Conservation (phyloP, 2,329 filamentous ascomycete species). For the Venturia effusa region DNA sequence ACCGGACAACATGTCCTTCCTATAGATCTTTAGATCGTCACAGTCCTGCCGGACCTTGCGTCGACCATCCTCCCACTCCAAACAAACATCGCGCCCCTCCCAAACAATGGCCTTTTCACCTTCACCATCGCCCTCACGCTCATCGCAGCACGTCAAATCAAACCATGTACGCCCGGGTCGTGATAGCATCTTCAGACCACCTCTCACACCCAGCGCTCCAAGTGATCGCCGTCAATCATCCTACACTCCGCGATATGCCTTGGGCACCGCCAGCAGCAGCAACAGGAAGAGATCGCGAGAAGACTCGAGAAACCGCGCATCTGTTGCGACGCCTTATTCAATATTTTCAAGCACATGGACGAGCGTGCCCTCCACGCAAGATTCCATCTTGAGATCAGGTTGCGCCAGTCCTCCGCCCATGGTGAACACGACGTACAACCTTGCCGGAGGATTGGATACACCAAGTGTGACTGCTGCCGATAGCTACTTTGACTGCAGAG, state of each 20-base stretch:
- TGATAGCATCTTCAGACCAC: background rate
- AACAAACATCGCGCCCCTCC: background rate
- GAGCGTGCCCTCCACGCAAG: background rate
- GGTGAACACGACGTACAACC: conserved; percentile 13
- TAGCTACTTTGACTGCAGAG: background rate
- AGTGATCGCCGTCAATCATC: conserved; percentile 1
- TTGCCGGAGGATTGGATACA: conserved; percentile 13
- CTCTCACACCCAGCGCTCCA: background rate
- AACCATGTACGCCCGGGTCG: background rate
- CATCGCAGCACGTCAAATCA: background rate
- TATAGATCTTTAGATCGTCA: background rate
- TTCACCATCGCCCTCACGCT: background rate
- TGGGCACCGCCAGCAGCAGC: conserved; percentile 5
- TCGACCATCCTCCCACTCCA: background rate
- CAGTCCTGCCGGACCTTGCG: background rate
- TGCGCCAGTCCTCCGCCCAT: conserved; percentile 12
- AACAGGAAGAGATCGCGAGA: conserved; percentile 4
- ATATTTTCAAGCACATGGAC: conserved; percentile 6
- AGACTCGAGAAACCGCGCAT: conserved; percentile 1
- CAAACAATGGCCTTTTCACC: conserved; percentile 2
- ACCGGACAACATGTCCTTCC: background rate
- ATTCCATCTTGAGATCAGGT: background rate
- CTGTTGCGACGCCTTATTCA: conserved; percentile 1
- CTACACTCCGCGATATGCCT: conserved; percentile 3
- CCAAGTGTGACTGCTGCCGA: conserved; percentile 6